A percentile compares a stretch with the other conserved stretches of the same genome.
These are phyloP conservation scores for Trypethelium eluteriae DNA, from an alignment of 495 filamentous ascomycete genomes.

Conservation along the genomic window DNA sequence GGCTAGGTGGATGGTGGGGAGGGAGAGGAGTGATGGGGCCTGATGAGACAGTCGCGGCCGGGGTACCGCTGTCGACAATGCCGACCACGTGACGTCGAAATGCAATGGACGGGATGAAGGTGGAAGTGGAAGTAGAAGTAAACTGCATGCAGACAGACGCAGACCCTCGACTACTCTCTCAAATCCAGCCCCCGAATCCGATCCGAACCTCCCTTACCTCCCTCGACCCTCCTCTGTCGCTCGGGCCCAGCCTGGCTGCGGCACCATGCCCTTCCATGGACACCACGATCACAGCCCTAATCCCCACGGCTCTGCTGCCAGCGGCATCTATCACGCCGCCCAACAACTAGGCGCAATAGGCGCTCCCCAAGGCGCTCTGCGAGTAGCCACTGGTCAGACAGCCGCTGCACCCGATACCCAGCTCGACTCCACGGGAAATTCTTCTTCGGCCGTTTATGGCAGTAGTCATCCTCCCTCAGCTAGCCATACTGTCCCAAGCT, in stretches of 20 bases:
- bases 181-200: neutral
- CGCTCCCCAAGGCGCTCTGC: constrained; percentile 38
- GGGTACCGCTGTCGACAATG: neutral
- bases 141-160: too few species aligned
- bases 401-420: constrained; percentile 34
- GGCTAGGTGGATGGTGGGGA: neutral
- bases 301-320: constrained; percentile 21
- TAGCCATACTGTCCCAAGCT: neutral
- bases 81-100: constrained; percentile 3
- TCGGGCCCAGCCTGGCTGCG: neutral
- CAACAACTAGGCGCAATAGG: constrained; percentile 44
- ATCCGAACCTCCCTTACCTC: neutral
- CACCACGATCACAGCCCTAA: constrained; percentile 11
- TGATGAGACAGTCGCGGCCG: too few species aligned
- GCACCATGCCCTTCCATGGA: constrained; percentile 23
- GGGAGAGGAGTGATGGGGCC: constrained; percentile 20
- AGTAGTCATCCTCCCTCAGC: neutral
- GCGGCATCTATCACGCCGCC: constrained; percentile 38
- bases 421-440: constrained; percentile 29
- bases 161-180: neutral
- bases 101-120: neutral
- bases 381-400: constrained; percentile 34
- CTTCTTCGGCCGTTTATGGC: constrained; percentile 22
- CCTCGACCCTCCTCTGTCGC: neutral
- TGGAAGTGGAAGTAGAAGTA: too few species aligned